Conservation (phyloP, 768 basidiomycete species). For the Kwoniella newhampshirensis region DNA sequence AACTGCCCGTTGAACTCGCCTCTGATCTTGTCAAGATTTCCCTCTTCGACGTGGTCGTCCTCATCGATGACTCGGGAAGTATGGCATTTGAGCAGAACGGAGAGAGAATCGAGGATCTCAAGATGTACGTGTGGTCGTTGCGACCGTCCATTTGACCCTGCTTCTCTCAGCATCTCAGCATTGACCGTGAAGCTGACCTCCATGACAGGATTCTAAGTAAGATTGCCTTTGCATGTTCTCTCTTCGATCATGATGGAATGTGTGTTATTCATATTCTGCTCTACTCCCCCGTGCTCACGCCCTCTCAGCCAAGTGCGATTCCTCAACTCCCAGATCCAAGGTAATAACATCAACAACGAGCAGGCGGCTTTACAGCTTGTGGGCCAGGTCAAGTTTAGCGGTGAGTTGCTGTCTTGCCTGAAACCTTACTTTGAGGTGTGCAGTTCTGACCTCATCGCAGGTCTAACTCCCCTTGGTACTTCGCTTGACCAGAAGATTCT, state of each 20-base stretch:
- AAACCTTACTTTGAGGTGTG: too few species aligned
- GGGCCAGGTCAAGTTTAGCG: conserved; percentile 52
- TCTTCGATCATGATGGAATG: conserved; percentile 56
- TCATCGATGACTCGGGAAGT: conserved; percentile 47
- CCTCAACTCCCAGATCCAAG: conserved; percentile 54
- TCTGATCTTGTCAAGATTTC: conserved; percentile 52
- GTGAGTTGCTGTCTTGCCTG: conserved; percentile 12
- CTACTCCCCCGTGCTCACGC: neutral
- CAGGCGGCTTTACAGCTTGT: conserved; percentile 50
- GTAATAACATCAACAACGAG: conserved; percentile 53
- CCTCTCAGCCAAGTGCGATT: conserved; percentile 50
- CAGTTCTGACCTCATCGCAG: conserved; percentile 16
- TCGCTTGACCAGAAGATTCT: conserved; percentile 54
- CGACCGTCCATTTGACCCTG: neutral
- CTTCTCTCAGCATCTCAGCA: neutral
- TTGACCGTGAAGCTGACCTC: conserved; percentile 12
- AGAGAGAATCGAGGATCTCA: conserved; percentile 55
- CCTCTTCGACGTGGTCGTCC: conserved; percentile 53
- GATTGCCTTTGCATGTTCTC: conserved; percentile 50
- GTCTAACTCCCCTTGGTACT: conserved; percentile 52
- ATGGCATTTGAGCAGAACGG: conserved; percentile 55
- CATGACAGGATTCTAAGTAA: conserved; percentile 45
- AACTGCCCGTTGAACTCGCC: conserved; percentile 54
- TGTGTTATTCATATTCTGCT: neutral
- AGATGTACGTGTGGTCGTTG: conserved; percentile 36